Conservation (phyloP, 495 filamentous ascomycete genomes). For the Hyaloscypha hepaticicola region DNA sequence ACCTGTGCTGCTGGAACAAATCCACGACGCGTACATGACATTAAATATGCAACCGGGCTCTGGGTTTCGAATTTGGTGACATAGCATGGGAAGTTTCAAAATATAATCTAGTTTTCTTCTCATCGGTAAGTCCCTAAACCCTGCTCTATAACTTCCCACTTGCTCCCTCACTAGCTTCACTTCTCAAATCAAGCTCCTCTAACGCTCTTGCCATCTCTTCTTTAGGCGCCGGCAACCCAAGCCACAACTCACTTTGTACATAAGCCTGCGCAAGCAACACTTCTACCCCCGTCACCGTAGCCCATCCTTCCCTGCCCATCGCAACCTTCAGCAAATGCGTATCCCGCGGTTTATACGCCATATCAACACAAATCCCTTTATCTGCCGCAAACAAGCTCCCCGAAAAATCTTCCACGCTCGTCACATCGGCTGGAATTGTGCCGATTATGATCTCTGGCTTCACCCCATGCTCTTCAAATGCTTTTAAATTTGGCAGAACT, state of each 20-base stretch:
- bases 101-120: too few relatives aligned
- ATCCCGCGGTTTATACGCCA: conserved; percentile 11
- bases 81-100: too few relatives aligned
- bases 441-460: conserved; percentile 7
- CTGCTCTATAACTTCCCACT: not conserved
- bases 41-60: too few relatives aligned
- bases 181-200: not conserved
- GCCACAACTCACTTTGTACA: conserved; percentile 12
- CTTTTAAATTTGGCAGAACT: too few relatives aligned
- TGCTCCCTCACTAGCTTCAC: not conserved
- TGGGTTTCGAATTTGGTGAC: too few relatives aligned
- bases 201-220: not conserved
- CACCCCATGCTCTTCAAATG: too few relatives aligned
- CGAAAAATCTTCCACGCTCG: not conserved
- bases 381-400: not conserved
- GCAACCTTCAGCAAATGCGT: conserved; percentile 12
- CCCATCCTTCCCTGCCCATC: conserved; percentile 1
- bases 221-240: not conserved
- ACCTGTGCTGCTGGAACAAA: too few relatives aligned
- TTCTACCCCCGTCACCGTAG: not conserved
- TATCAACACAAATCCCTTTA: conserved; percentile 7
- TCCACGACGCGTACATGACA: too few relatives aligned
- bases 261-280: conserved; percentile 11
- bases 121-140: too few relatives aligned
- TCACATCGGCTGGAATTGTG: conserved; percentile 8